A percentile compares a stretch with the other conserved stretches of the same genome.
Evolutionary conservation across 352 stramenopile species (phyloP).

Genomic region (Phytophthora hybrid): DNA sequence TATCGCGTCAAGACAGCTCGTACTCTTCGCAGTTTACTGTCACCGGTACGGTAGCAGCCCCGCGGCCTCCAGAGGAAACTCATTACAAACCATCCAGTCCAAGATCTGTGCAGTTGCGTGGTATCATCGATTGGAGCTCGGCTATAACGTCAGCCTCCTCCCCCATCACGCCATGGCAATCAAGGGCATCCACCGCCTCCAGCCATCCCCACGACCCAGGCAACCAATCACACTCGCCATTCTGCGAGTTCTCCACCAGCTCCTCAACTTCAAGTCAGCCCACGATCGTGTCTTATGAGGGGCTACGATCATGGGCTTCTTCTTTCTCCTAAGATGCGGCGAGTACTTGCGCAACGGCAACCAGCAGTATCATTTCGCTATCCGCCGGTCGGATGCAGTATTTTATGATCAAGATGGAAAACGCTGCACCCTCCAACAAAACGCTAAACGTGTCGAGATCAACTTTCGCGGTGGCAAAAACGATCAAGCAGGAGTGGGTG

Average conservation of each 20-base stretch:
- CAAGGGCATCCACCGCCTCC: slow-evolving; percentile 31
- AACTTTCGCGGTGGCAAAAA: slow-evolving; percentile 36
- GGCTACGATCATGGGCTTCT: slow-evolving; percentile 39
- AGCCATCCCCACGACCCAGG: slow-evolving; percentile 10
- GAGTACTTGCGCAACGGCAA: slow-evolving; percentile 22
- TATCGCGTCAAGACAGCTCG: slow-evolving; percentile 11
- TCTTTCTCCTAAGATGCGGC: slow-evolving; percentile 23
- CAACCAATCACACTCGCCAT: slow-evolving; percentile 29
- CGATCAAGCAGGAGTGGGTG: slow-evolving; percentile 17
- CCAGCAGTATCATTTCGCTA: neutral
- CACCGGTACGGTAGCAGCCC: slow-evolving; percentile 4
- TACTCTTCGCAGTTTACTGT: slow-evolving; percentile 23
- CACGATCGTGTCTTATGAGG: slow-evolving; percentile 47
- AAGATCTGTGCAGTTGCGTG: slow-evolving; percentile 38
- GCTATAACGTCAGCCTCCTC: slow-evolving; percentile 29
- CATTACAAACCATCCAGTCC: slow-evolving; percentile 38
- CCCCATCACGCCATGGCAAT: slow-evolving; percentile 33
- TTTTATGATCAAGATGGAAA: slow-evolving; percentile 9
- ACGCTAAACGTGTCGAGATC: slow-evolving; percentile 9
- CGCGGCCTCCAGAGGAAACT: slow-evolving; percentile 26
- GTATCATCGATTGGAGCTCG: slow-evolving; percentile 32
- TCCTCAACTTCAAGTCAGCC: slow-evolving; percentile 25
- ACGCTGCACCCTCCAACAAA: neutral
- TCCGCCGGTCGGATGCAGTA: neutral
- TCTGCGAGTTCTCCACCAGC: slow-evolving; percentile 17